Evolutionary conservation across 768 basidiomycete species (phyloP).

Genomic region (Pleurotus eryngii): DNA sequence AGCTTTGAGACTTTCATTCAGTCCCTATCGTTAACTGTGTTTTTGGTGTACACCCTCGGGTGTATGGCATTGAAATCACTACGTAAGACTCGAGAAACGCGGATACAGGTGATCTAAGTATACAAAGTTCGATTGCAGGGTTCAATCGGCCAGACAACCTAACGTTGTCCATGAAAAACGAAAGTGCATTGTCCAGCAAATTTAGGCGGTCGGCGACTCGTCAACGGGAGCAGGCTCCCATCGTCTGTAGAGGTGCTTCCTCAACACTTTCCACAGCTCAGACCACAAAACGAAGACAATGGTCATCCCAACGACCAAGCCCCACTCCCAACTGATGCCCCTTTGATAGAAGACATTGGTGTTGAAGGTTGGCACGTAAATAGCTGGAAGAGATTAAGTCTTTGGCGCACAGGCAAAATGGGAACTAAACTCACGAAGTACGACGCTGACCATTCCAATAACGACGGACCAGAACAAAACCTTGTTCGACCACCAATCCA

Average conservation of each 20-base stretch:
- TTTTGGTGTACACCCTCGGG: too few species aligned
- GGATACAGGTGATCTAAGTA: too few species aligned
- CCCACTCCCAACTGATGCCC: slow-evolving; percentile 38
- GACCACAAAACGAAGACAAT: slow-evolving; percentile 31
- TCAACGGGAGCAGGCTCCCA: slow-evolving; percentile 17
- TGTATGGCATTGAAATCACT: too few species aligned
- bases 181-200: background rate
- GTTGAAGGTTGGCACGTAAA: slow-evolving; percentile 36
- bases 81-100: too few species aligned
- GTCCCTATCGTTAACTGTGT: too few species aligned
- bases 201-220: background rate
- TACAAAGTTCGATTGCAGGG: background rate
- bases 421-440: slow-evolving; percentile 27
- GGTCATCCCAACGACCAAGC: slow-evolving; percentile 34
- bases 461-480: slow-evolving; percentile 32
- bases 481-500: slow-evolving; percentile 32
- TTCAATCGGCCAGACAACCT: background rate
- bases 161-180: background rate
- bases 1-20: too few species aligned
- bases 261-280: slow-evolving; percentile 35
- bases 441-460: slow-evolving; percentile 32
- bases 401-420: background rate
- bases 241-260: slow-evolving; percentile 24
- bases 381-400: slow-evolving; percentile 18
- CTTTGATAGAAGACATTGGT: slow-evolving; percentile 34